These are phyloP conservation scores for Tetradesmus lagerheimii DNA, from an alignment of 139 green algal genomes.

Conservation along the genomic window DNA sequence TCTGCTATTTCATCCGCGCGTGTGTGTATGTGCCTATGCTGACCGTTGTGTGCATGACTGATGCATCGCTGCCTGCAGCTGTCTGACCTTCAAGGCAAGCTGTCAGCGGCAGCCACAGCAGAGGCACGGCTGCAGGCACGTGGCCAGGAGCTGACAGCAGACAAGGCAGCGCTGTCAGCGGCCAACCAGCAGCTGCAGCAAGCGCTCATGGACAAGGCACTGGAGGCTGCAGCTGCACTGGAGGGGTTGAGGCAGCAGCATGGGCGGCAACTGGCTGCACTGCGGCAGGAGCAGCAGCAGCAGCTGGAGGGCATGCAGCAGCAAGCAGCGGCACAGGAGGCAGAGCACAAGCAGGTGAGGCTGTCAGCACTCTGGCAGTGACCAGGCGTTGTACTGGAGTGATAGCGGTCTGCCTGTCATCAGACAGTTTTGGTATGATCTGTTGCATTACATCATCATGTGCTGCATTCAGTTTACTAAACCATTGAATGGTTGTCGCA, in stretches of 20 bases:
- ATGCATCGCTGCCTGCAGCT: not conserved
- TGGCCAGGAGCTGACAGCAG: not conserved
- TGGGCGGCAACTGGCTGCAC: not conserved
- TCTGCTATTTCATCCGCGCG: not conserved
- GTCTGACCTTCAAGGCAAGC: not conserved
- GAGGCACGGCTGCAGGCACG: not conserved
- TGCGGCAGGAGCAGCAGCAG: conserved; percentile 21
- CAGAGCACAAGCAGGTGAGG: conserved; percentile 19
- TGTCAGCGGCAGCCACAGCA: not conserved
- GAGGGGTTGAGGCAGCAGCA: conserved; percentile 32
- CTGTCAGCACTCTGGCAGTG: too few relatives aligned
- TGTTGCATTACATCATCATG: too few relatives aligned
- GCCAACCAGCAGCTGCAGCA: conserved; percentile 51
- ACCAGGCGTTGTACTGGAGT: too few relatives aligned
- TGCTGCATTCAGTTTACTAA: too few relatives aligned
- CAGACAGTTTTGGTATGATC: too few relatives aligned
- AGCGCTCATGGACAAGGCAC: conserved; percentile 57
- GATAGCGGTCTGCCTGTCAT: too few relatives aligned
- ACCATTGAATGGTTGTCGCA: too few relatives aligned
- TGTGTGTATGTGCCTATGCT: not conserved
- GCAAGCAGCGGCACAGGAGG: conserved; percentile 43
- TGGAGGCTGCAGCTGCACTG: conserved; percentile 38
- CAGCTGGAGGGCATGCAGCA: not conserved
- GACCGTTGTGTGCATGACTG: not conserved
- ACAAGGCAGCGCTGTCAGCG: not conserved